Conservation (phyloP, 805 yeast species). For the Kuraishia floccosa region DNA sequence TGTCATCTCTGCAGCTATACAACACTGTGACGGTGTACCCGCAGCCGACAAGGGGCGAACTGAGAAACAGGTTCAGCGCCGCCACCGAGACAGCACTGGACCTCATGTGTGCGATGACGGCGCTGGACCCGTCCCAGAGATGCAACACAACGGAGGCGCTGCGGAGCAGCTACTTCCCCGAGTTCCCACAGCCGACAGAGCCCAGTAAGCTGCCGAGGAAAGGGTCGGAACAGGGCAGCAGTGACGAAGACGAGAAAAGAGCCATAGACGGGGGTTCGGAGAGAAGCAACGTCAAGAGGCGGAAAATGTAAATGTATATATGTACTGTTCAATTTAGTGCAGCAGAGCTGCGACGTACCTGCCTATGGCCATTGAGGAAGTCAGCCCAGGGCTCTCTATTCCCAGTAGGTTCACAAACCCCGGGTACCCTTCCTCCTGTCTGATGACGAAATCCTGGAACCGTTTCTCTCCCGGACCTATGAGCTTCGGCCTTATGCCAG, state of each 20-base stretch:
- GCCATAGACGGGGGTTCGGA: constrained; percentile 4
- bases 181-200: constrained; percentile 63
- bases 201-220: constrained; percentile 51
- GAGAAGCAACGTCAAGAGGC: constrained; percentile 8
- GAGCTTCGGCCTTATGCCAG: constrained; percentile 81
- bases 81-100: constrained; percentile 82
- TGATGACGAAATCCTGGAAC: constrained; percentile 66
- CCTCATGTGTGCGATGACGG: constrained; percentile 59
- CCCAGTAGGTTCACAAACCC: constrained; percentile 77
- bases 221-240: not conserved
- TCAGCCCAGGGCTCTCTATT: constrained; percentile 86
- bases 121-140: constrained; percentile 69
- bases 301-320: constrained; percentile 1
- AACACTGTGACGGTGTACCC: constrained; percentile 70
- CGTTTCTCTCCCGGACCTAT: constrained; percentile 26
- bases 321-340: constrained; percentile 6
- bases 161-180: constrained; percentile 55
- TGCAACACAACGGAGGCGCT: constrained; percentile 56
- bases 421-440: constrained; percentile 57
- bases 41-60: constrained; percentile 69
- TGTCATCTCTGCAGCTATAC: constrained; percentile 67
- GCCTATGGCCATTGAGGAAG: constrained; percentile 75
- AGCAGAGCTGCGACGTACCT: constrained; percentile 42
- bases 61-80: constrained; percentile 77
- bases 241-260: constrained; percentile 1